Conservation (phyloP, 2,329 filamentous ascomycete genomes). For the Penicillium carneum region DNA sequence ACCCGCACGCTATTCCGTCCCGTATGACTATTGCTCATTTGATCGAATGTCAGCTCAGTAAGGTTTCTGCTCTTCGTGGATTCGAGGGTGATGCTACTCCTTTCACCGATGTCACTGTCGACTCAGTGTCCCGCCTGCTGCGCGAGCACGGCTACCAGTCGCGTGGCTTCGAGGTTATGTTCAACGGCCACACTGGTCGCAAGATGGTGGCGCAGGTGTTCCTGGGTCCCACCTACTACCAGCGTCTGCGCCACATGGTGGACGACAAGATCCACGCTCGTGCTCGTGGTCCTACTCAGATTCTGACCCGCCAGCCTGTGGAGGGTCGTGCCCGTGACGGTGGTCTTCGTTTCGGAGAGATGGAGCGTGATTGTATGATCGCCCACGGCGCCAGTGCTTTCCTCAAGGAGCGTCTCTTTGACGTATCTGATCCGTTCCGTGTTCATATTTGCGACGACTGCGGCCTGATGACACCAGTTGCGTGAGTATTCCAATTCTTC, state of each 20-base stretch:
- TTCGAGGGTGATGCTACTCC: conserved; percentile 97
- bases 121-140: conserved; percentile 85
- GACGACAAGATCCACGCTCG: conserved; percentile 99
- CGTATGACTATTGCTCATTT: conserved; percentile 99
- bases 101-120: conserved; percentile 96
- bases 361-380: conserved; percentile 99
- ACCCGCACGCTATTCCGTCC: conserved; percentile 98
- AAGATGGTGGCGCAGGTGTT: conserved; percentile 95
- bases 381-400: conserved; percentile 97
- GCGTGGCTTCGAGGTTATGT: conserved; percentile 97
- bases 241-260: conserved; percentile 98
- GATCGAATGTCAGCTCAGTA: conserved; percentile 97
- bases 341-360: conserved; percentile 98
- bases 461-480: conserved; percentile 97
- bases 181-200: conserved; percentile 94
- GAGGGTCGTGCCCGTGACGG: conserved; percentile 98
- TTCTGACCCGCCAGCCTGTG: conserved; percentile 94
- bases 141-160: conserved; percentile 93
- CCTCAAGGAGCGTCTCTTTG: conserved; percentile 94
- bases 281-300: conserved; percentile 93
- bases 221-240: conserved; percentile 97
- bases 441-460: conserved; percentile 99
- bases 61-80: conserved; percentile 90
- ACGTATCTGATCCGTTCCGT: conserved; percentile 96
- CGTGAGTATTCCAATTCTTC: conserved; percentile 70